A percentile compares a stretch with the other conserved stretches of the same genome.
These are phyloP conservation scores for Pyrus bretschneideri DNA, from an alignment of 306 rosid genomes.

Conservation along the genomic window DNA sequence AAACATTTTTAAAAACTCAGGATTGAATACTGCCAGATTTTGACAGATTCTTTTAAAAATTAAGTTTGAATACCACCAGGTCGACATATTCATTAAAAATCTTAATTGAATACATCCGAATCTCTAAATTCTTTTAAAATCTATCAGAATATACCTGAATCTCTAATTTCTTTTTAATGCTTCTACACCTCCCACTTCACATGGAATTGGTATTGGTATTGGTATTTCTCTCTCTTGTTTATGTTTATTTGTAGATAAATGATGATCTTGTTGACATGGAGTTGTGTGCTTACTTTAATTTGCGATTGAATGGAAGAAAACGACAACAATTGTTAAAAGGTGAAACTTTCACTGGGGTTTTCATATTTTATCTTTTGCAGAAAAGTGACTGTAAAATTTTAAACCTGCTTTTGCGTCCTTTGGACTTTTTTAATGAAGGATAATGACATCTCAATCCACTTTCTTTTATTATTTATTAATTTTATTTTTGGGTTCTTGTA, in stretches of 20 bases:
- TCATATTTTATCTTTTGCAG: background rate
- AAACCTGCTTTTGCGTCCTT: background rate
- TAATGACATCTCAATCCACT: background rate
- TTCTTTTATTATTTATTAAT: background rate
- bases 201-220: too few species aligned
- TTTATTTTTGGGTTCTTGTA: background rate
- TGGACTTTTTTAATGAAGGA: constrained; percentile 9
- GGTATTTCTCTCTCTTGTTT: background rate
- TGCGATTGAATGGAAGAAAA: constrained; percentile 20
- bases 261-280: background rate
- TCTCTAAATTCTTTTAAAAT: too few species aligned
- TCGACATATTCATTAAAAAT: too few species aligned
- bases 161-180: too few species aligned
- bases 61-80: too few species aligned
- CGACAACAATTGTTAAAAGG: constrained; percentile 17
- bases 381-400: background rate
- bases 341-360: constrained; percentile 2
- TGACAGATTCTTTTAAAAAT: too few species aligned
- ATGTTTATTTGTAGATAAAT: background rate
- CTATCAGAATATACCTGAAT: too few species aligned
- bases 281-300: background rate
- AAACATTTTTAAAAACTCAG: too few species aligned
- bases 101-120: too few species aligned
- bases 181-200: too few species aligned
- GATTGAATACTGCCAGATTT: too few species aligned